Conservation (phyloP, 495 filamentous ascomycete species). For the Penicillium desertorum region DNA sequence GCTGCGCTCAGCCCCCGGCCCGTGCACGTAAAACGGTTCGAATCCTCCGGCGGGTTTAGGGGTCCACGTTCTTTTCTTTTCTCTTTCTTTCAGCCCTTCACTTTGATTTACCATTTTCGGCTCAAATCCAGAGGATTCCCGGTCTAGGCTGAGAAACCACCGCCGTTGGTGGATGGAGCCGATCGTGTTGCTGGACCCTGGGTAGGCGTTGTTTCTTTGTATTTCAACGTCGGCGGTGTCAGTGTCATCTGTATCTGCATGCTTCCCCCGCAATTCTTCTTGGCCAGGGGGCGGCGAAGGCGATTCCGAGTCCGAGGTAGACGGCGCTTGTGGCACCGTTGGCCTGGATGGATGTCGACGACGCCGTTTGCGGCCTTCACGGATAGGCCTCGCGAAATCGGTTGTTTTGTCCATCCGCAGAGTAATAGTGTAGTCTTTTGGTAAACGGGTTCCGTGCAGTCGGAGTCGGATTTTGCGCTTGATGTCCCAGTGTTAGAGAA, state of each 20-base stretch:
- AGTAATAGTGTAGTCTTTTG: slow-evolving; percentile 55
- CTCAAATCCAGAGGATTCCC: slow-evolving; percentile 54
- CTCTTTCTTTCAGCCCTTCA: neutral
- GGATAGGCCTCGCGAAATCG: slow-evolving; percentile 33
- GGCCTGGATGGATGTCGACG: slow-evolving; percentile 7
- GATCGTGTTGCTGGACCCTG: slow-evolving; percentile 60
- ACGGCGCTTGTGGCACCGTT: slow-evolving; percentile 11
- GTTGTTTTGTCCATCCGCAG: slow-evolving; percentile 55
- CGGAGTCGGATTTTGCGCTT: slow-evolving; percentile 61
- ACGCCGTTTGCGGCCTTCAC: slow-evolving; percentile 33
- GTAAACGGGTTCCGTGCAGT: slow-evolving; percentile 59
- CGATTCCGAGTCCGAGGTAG: slow-evolving; percentile 24
- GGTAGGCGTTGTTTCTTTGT: slow-evolving; percentile 62
- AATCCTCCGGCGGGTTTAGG: slow-evolving; percentile 33
- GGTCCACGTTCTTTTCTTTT: slow-evolving; percentile 27
- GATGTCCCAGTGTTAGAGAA: neutral
- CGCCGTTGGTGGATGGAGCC: slow-evolving; percentile 62
- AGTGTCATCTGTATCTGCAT: slow-evolving; percentile 12
- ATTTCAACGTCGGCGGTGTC: slow-evolving; percentile 45
- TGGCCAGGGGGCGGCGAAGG: slow-evolving; percentile 6
- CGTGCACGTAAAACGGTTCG: slow-evolving; percentile 58
- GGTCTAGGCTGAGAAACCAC: slow-evolving; percentile 62
- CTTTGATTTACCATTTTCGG: slow-evolving; percentile 2
- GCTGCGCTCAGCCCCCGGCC: slow-evolving; percentile 58
- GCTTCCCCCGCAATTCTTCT: neutral